Evolutionary conservation across 1,139 yeast genomes (phyloP).

Genomic region (Magnusiomyces suaveolens): DNA sequence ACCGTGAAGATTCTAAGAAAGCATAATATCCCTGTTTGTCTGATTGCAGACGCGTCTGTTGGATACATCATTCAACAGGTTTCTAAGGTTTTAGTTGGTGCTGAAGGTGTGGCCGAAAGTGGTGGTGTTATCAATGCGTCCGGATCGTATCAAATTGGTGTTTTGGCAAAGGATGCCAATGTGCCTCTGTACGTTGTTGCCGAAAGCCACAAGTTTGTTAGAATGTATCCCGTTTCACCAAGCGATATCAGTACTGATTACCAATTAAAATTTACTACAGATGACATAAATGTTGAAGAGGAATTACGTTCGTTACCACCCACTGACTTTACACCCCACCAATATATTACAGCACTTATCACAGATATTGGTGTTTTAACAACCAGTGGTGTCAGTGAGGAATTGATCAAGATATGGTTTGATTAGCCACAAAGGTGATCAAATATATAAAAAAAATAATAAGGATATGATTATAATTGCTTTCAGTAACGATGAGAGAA

Average conservation of each 20-base stretch:
- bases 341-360: slow-evolving; percentile 86
- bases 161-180: slow-evolving; percentile 79
- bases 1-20: slow-evolving; percentile 63
- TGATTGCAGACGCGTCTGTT: slow-evolving; percentile 88
- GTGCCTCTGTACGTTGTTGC: slow-evolving; percentile 93
- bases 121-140: slow-evolving; percentile 96
- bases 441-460: neutral
- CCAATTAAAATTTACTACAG: slow-evolving; percentile 31
- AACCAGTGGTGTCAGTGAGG: slow-evolving; percentile 96
- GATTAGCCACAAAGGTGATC: slow-evolving; percentile 48
- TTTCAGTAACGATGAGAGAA: too few relatives aligned
- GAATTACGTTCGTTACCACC: slow-evolving; percentile 37
- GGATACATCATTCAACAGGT: slow-evolving; percentile 87
- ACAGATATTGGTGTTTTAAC: slow-evolving; percentile 95
- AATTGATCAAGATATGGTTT: slow-evolving; percentile 95
- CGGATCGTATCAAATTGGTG: slow-evolving; percentile 92
- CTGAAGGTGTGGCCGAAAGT: slow-evolving; percentile 97
- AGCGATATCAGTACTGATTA: slow-evolving; percentile 71
- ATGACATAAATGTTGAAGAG: slow-evolving; percentile 17
- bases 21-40: slow-evolving; percentile 82
- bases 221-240: slow-evolving; percentile 90
- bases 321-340: slow-evolving; percentile 92
- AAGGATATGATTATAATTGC: too few relatives aligned
- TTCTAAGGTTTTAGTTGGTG: slow-evolving; percentile 91
- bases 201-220: slow-evolving; percentile 89